phyloP scores from a whole-genome alignment of 352 stramenopile species.

The Globisporangium irregulare region DNA sequence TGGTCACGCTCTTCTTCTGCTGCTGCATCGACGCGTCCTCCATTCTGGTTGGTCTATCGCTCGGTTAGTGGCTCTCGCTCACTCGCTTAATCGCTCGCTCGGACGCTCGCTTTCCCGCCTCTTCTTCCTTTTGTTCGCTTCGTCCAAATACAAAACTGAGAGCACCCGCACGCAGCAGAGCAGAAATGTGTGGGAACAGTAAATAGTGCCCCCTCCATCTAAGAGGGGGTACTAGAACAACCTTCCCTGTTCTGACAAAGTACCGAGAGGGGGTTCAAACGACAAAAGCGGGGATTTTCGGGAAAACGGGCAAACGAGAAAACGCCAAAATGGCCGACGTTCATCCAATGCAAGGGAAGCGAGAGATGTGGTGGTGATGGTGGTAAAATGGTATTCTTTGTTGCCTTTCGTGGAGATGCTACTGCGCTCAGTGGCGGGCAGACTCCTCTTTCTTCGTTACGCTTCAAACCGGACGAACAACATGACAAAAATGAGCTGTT shows the following conservation, averaged over 20 bases:
- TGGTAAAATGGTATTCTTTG: neutral
- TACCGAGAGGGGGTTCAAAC: neutral
- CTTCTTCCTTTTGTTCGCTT: neutral
- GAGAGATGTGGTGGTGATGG: neutral
- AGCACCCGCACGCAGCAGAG: neutral
- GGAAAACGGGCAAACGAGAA: neutral
- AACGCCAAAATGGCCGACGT: neutral
- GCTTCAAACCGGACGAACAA: conserved; percentile 18
- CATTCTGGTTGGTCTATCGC: conserved; percentile 1
- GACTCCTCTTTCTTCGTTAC: conserved; percentile 11
- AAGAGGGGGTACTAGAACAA: neutral
- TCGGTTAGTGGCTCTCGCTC: neutral
- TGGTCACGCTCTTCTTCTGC: conserved; percentile 37
- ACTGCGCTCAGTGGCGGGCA: neutral
- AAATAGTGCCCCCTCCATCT: neutral
- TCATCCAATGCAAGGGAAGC: neutral
- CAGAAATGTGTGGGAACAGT: neutral
- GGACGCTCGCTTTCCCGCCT: conserved; percentile 1
- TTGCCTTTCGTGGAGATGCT: neutral
- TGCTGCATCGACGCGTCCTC: conserved; percentile 41
- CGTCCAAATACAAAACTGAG: conserved; percentile 4
- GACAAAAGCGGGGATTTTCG: neutral
- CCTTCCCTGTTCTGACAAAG: neutral
- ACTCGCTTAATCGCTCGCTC: neutral
- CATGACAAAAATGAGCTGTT: conserved; percentile 18